Evolutionary conservation across 2,329 filamentous ascomycete genomes (phyloP).

Genomic region (Hawksworthiomyces lignivorus): DNA sequence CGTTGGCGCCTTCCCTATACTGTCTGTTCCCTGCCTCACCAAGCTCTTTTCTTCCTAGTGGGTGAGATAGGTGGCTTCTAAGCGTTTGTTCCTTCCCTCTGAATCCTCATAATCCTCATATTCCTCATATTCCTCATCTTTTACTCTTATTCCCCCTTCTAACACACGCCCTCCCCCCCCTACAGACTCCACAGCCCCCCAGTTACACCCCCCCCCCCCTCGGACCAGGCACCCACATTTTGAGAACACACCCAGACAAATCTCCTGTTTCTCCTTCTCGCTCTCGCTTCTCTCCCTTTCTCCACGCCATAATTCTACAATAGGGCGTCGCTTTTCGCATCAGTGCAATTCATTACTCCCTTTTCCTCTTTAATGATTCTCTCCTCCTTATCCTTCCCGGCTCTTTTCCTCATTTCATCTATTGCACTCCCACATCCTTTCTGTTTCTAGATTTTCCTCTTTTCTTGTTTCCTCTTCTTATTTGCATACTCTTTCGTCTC

Average conservation of each 20-base stretch:
- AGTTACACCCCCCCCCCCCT: slow-evolving; percentile 1
- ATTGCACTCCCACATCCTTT: too few species aligned
- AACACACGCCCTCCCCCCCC: too few species aligned
- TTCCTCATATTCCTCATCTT: too few species aligned
- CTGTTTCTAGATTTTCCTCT: too few species aligned
- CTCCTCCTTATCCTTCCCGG: background rate
- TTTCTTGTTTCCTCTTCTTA: background rate
- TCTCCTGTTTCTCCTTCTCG: slow-evolving; percentile 10
- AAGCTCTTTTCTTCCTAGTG: background rate
- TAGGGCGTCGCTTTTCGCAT: too few species aligned
- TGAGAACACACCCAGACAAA: slow-evolving; percentile 5
- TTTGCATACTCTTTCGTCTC: too few species aligned
- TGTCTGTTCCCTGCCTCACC: slow-evolving; percentile 1
- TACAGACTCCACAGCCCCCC: background rate
- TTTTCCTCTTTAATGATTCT: slow-evolving; percentile 3
- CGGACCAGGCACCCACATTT: slow-evolving; percentile 7
- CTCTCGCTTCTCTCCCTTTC: background rate
- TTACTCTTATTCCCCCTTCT: too few species aligned
- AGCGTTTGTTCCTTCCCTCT: slow-evolving; percentile 3
- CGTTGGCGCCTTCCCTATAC: slow-evolving; percentile 4
- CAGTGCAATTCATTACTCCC: too few species aligned
- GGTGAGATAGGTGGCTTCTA: too few species aligned
- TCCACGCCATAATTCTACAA: background rate
- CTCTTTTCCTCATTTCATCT: background rate
- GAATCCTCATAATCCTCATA: too few species aligned